Base-by-base conservation (phyloP, 805 yeast genomes). In the Lipomyces sp. region DNA sequence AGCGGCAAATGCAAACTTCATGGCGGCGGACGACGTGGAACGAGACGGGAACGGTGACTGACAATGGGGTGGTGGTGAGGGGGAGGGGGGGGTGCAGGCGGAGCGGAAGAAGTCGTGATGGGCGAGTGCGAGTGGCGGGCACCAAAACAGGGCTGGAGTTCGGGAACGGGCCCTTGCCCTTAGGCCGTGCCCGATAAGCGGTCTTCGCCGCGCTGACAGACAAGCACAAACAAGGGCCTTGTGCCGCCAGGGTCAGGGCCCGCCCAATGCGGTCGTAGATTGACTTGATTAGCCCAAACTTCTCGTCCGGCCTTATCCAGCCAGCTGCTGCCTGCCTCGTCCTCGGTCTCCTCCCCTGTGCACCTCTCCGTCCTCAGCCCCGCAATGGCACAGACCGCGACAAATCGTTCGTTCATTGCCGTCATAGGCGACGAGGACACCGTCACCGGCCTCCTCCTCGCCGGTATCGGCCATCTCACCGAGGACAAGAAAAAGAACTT, bases 381-480 rank as follows among this genome's bases (percentile, higher is more conserved):
- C 29, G 29, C 29, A 36, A 55, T 55, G 59, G 24, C 59, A 14
- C 59, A 55, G 36, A 48, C 56, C 19, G 50, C 59, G 6, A 36
- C 78, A 55, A 86, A 89, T 66, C 83, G 98, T 64, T 78, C 84
- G 35, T 76, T 90, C 60, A 74, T 93, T 51, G 98, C 97, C 11
- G 95, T 90, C 35, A 88, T 93, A 64, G 98, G 97, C 16, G 98
- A 93, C 65, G 98, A 93, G 41, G 98, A 93, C 66, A 85, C 98
- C 21, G 90, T 93, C 53, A 93, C 98, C 1, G 98, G 98, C 2
- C 79, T 93, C 76, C 75, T 93, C 32, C 77, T 93, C 51, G 98
- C 98, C 1, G 98, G 98, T 26, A 82, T 87, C 51, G 98, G 98
- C 23, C 95, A 91, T 65, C 82, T 89, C 19, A 58, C 72, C 22